A percentile compares a stretch with the other conserved stretches of the same genome.
Conservation (phyloP, 176 grass and related monocot genomes). For the Lolium multiflorum region DNA sequence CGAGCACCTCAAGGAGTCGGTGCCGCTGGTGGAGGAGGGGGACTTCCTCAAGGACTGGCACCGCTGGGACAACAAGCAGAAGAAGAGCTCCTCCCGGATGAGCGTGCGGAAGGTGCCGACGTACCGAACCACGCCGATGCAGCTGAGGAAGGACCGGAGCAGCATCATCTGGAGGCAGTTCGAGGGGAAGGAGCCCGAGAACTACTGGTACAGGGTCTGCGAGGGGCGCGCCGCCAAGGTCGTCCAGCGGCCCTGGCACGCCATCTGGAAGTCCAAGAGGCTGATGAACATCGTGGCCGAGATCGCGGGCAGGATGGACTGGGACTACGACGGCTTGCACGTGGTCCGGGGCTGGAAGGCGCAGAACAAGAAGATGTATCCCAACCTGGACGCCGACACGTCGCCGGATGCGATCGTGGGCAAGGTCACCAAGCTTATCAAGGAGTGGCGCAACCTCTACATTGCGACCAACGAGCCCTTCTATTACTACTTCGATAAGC, state of each 20-base stretch:
- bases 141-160: constrained; percentile 82
- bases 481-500: constrained; percentile 89
- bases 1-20: constrained; percentile 85
- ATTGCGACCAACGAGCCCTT: constrained; percentile 90
- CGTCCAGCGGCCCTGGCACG: constrained; percentile 85
- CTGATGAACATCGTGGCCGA: constrained; percentile 96
- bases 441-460: constrained; percentile 73
- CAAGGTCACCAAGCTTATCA: constrained; percentile 71
- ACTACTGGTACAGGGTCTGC: constrained; percentile 98
- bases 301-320: constrained; percentile 87
- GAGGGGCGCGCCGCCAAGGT: constrained; percentile 78
- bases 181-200: constrained; percentile 84
- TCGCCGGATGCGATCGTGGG: constrained; percentile 65
- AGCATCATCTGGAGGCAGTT: constrained; percentile 94
- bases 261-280: constrained; percentile 91
- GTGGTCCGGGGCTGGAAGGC: constrained; percentile 90
- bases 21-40: constrained; percentile 74
- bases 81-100: constrained; percentile 70
- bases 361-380: constrained; percentile 72
- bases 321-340: constrained; percentile 90
- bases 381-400: constrained; percentile 80
- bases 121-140: constrained; percentile 86
- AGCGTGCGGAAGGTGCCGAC: constrained; percentile 80
- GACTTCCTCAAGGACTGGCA: constrained; percentile 81
- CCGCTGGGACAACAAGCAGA: constrained; percentile 86